Evolutionary conservation across 2,329 filamentous ascomycete species (phyloP), one percentile per base, ranked within the genome.

Genomic region (Epichloe sp.): DNA sequence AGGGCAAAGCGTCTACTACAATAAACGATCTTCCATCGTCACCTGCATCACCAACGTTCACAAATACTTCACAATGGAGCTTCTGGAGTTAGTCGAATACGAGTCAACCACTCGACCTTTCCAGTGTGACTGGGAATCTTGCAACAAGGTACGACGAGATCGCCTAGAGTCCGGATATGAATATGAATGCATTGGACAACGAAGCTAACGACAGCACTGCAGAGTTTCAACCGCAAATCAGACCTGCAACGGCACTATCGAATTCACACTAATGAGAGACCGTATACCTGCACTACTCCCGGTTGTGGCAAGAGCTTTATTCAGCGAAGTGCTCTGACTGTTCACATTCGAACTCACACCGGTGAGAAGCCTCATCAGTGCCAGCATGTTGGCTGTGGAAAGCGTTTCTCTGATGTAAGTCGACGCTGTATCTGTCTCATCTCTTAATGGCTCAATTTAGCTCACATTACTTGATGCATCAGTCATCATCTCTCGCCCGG

Each of bases 171-270:
- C 11, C 7, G 17, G 4, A 8, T 40, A 3, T 14, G 37, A 36
- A 23, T 31, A 26, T 48, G 5, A 19, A 14, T 19, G 17, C 4
- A 14, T 8, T 26, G 23, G 23, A 3, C 7, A 14, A n/a, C 8
- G 37, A 12, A 40, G 17, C 48, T 54, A 23, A 52, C 19, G 47
- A 11, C 4, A 4, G 4, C 21, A 14, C 5, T 10, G 1, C 57
- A 85, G 82, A 82, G 79, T 67, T 86, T 86, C 71, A 85, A 85
- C 66, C 75, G 82, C 60, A 85, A 85, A 65, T 85, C 82, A 17
- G 82, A 85, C 59, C 69, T 86, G 54, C 80, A 84, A 60, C 75
- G 82, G 61, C 82, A 86, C 61, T 83, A 83, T 61, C 76, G 82
- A 55, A 86, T 85, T 60, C 82, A 86, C 65, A 86, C 82, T 50